These are phyloP conservation scores for Hanseniaspora vineae DNA, from an alignment of 805 yeast genomes.

Conservation along the genomic window DNA sequence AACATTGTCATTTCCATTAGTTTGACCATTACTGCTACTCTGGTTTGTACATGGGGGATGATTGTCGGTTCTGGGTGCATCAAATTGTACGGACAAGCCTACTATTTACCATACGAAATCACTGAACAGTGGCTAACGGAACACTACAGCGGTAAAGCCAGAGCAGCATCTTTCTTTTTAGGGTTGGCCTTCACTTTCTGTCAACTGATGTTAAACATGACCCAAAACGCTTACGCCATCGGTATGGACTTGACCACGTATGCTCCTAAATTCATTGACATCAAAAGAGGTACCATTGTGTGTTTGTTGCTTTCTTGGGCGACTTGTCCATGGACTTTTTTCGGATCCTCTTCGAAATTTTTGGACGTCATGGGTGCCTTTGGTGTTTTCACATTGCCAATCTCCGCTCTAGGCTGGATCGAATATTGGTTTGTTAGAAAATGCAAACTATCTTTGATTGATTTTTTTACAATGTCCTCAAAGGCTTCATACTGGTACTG, in stretches of 20 bases:
- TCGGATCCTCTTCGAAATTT: conserved; percentile 26
- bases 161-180: conserved; percentile 31
- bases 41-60: conserved; percentile 29
- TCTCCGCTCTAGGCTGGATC: conserved; percentile 23
- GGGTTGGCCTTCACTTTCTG: conserved; percentile 25
- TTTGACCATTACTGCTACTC: conserved; percentile 21
- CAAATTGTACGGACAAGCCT: conserved; percentile 24
- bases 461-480: conserved; percentile 21
- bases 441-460: conserved; percentile 20
- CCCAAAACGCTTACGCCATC: conserved; percentile 28
- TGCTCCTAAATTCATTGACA: conserved; percentile 23
- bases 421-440: conserved; percentile 26
- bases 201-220: conserved; percentile 25
- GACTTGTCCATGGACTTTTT: conserved; percentile 29
- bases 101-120: conserved; percentile 29
- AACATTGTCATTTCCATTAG: conserved; percentile 1
- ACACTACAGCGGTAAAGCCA: conserved; percentile 22
- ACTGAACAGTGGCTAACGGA: conserved; percentile 27
- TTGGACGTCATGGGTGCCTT: conserved; percentile 28
- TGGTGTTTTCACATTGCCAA: conserved; percentile 27
- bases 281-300: conserved; percentile 26
- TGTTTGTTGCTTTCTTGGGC: conserved; percentile 23
- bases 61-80: conserved; percentile 25
- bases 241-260: conserved; percentile 28
- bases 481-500: conserved; percentile 13